Evolutionary conservation across 108 stramenopile species (phyloP), one percentile per base, ranked within the genome.

Genomic region (Conticribra guillardii): DNA sequence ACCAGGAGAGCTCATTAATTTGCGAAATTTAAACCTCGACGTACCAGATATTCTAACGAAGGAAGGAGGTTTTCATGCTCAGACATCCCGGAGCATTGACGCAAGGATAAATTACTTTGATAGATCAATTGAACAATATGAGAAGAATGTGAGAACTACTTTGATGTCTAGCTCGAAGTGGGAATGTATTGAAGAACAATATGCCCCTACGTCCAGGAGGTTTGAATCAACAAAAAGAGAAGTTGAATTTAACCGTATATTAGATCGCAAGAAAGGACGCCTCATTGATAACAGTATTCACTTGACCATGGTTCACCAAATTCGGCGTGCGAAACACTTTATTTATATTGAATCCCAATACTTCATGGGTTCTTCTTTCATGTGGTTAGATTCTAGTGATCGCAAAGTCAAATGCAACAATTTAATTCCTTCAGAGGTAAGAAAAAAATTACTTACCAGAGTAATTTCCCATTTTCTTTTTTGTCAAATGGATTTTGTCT

Each of bases 281-380:
- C 53, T 71, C 7, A 64, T 76, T 5, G 74, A 76, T 47, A 77
- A 27, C 45, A 74, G 77, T 49, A 79, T 82, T 49, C 75, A 77
- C 44, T 21, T 50, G 34, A 64, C 77, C 4, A 74, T 74, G 73
- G 69, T 73, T 45, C 81, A 84, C 60, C 68, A 74, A 54, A 88
- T 88, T 48, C 69, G 81, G n/a, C 55, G 69, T 21, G 85, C 87
- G 2, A 63, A 82, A 55, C 87, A 84, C 49, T 71, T 55, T 44
- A 73, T 89, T 24, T 89, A 89, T 64, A 83, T 89, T 16, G 88
- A 89, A 56, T 62, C 54, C 22, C 83, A 84, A 67, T 84, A 84
- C 64, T 84, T 84, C 49, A 71, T 84, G 80, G 79, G 83, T 16
- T 76, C 74, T 30, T 81, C 80, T 4, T 74, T 67, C 64, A 67